Conservation (phyloP, 2,329 filamentous ascomycete species). For the Hyphodiscus sp. region DNA sequence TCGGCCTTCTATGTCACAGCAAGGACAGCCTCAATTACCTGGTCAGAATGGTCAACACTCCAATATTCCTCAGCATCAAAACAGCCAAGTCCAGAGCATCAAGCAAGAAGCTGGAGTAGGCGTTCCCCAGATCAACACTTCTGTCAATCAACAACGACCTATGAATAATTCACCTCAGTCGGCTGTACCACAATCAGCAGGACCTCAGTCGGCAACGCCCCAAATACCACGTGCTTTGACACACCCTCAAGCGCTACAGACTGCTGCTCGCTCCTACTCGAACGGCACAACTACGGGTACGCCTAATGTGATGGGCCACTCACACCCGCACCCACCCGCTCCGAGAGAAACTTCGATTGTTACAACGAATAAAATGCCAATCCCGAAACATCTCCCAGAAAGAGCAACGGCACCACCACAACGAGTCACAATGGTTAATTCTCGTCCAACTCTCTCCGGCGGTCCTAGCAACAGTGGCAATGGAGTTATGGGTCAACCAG, state of each 20-base stretch:
- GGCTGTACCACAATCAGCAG: slow-evolving; percentile 26
- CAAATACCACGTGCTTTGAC: slow-evolving; percentile 24
- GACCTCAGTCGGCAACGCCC: slow-evolving; percentile 19
- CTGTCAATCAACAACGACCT: slow-evolving; percentile 15
- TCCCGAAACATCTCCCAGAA: slow-evolving; percentile 63
- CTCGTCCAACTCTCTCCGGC: slow-evolving; percentile 75
- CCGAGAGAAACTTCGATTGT: slow-evolving; percentile 24
- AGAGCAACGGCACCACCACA: slow-evolving; percentile 63
- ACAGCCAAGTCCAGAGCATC: slow-evolving; percentile 16
- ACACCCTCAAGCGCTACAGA: slow-evolving; percentile 27
- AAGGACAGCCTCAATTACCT: slow-evolving; percentile 14
- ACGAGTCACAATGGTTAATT: slow-evolving; percentile 65
- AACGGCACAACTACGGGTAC: slow-evolving; percentile 19
- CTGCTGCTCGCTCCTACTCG: slow-evolving; percentile 30
- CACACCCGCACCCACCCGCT: slow-evolving; percentile 20
- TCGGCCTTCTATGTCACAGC: slow-evolving; percentile 23
- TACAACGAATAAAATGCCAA: slow-evolving; percentile 29
- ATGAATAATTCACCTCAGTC: slow-evolving; percentile 29
- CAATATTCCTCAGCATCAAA: slow-evolving; percentile 13
- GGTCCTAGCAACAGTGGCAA: slow-evolving; percentile 68
- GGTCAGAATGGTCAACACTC: slow-evolving; percentile 14
- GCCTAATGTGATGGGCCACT: slow-evolving; percentile 29
- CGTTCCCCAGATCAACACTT: slow-evolving; percentile 26
- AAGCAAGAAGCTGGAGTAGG: slow-evolving; percentile 21
- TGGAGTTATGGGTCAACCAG: slow-evolving; percentile 82